A percentile compares a stretch with the other conserved stretches of the same genome.
Conservation (phyloP, 208 protist genomes). For the Crithidia sp. region DNA sequence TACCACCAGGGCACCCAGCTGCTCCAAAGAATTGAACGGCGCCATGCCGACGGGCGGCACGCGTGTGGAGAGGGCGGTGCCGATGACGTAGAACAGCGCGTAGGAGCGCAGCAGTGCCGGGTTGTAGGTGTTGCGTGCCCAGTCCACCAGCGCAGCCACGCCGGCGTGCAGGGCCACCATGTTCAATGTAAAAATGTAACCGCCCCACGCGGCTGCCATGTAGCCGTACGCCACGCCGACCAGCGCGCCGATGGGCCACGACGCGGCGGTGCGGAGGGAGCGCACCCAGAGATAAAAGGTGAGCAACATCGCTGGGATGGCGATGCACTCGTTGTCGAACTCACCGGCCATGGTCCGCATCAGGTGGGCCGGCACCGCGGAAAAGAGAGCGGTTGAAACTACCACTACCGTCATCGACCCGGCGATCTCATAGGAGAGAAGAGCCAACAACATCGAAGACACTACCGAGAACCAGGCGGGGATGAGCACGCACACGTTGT, state of each 20-base stretch:
- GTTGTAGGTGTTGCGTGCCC: constrained; percentile 78
- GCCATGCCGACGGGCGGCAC: constrained; percentile 95
- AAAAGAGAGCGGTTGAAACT: constrained; percentile 79
- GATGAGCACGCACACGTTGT: constrained; percentile 96
- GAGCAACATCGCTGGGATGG: constrained; percentile 96
- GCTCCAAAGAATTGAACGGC: constrained; percentile 94
- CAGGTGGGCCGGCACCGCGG: constrained; percentile 89
- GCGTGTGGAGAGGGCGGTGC: constrained; percentile 94
- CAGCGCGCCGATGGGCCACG: constrained; percentile 58
- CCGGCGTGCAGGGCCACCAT: constrained; percentile 96
- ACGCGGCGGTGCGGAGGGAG: constrained; percentile 49
- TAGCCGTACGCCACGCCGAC: constrained; percentile 86
- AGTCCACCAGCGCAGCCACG: constrained; percentile 83
- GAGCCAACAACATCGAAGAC: constrained; percentile 86
- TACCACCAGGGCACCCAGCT: constrained; percentile 92
- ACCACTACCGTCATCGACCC: constrained; percentile 83
- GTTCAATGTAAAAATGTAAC: constrained; percentile 98
- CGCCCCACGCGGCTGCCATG: constrained; percentile 96
- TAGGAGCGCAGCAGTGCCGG: constrained; percentile 94
- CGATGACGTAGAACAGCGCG: constrained; percentile 94
- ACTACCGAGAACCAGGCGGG: constrained; percentile 94
- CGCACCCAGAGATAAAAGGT: constrained; percentile 95
- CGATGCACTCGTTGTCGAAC: constrained; percentile 99
- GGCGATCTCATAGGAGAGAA: constrained; percentile 74
- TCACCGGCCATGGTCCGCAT: constrained; percentile 98